Conservation (phyloP, 257 asterid genomes). For the Salvia hispanica region DNA sequence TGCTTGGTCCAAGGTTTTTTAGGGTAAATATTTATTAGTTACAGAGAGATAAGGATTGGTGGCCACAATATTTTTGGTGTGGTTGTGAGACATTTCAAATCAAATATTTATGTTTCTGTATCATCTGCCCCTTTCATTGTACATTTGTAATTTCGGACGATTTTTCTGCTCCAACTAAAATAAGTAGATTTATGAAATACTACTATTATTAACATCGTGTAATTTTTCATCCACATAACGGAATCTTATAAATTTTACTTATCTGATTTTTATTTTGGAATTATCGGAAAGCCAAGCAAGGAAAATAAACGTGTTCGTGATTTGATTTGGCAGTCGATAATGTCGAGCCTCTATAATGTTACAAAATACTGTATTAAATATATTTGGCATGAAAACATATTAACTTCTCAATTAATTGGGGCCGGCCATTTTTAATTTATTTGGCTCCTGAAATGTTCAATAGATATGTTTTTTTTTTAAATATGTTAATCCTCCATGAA, state of each 20-base stretch:
- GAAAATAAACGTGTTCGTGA: too few species aligned
- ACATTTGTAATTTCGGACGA: background rate
- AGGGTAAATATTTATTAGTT: constrained; percentile 26
- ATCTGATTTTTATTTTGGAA: too few species aligned
- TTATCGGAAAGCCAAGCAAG: too few species aligned
- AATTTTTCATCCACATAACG: background rate
- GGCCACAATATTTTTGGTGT: constrained; percentile 25
- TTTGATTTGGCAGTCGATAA: too few species aligned
- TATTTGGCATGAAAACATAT: too few species aligned
- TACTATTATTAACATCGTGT: background rate
- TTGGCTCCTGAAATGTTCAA: too few species aligned
- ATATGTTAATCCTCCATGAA: too few species aligned
- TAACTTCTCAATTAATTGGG: too few species aligned
- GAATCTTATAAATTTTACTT: background rate
- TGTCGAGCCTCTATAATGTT: too few species aligned
- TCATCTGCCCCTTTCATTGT: background rate
- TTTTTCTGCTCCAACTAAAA: background rate
- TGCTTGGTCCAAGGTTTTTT: constrained; percentile 10
- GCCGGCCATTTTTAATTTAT: too few species aligned
- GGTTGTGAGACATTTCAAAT: constrained; percentile 31
- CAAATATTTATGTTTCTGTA: constrained; percentile 30
- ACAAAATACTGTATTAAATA: too few species aligned
- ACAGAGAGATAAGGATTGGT: constrained; percentile 24
- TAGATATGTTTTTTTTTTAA: too few species aligned
- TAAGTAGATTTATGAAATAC: background rate